Base-by-base conservation (phyloP, 768 basidiomycete species). In the Podaxis mareebaensis region DNA sequence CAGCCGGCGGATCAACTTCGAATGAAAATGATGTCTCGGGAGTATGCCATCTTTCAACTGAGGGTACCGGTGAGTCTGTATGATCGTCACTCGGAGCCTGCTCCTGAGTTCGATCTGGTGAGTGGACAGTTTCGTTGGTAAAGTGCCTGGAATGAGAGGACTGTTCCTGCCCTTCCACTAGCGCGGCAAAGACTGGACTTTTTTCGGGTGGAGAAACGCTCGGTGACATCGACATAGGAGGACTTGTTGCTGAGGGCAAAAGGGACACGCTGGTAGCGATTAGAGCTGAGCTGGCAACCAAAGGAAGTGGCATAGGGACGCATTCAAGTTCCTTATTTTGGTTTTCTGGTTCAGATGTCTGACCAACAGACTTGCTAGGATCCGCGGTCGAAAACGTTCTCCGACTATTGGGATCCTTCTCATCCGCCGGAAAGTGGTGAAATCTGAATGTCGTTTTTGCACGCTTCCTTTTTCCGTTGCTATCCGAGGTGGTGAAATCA, bases 391-490 rank as follows among this genome's bases (percentile, higher is more conserved):
- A 69, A 63, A 72, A 75, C 40, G 69, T 65, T 12, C 67, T 68
- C 6, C 67, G 65, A 59, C 66, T 66, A 54, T 66, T 69, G 4
- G 67, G 61, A 38, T 72, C 66, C 28, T 69, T 52, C 40, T 44
- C 52, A 8, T 61, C 75, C 20, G 67, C 74, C 1, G 77, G 73
- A 65, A 72, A 77, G 66, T 78, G 74, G 52, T 74, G 71, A 58
- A 71, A 78, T 60, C 77, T 76, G 3, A 65, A 56, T 6, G 63
- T 65, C 15, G 54, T 63, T n/a, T 28, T 64, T 20, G 58, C 53
- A 53, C 55, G 65, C 36, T 59, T 58, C 15, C 57, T 66, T 46
- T 63, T 53, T 39, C 40, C 52, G 36, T 65, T 62, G 62, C 44
- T 44, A 54, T 46, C 24, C 26, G 60, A 33, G 22, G 44, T 20